Evolutionary conservation across 805 yeast species (phyloP).

Genomic region (Spathaspora gorwiae): DNA sequence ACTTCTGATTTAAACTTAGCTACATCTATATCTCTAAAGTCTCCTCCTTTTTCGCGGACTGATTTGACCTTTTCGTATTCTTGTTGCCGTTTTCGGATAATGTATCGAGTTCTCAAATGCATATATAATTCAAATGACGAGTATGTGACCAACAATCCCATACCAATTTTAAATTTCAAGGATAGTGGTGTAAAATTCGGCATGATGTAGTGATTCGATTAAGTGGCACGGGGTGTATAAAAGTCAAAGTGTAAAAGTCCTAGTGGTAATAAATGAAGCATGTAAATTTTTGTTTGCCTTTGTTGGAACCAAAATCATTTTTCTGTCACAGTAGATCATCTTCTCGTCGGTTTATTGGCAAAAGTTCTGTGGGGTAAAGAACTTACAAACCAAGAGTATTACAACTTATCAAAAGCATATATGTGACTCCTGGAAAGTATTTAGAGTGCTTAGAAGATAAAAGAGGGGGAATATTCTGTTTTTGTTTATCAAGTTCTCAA

Average conservation of each 20-base stretch:
- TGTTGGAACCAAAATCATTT: background rate
- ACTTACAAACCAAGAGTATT: too few relatives aligned
- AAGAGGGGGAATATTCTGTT: too few relatives aligned
- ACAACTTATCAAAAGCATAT: too few relatives aligned
- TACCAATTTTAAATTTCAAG: conserved; percentile 34
- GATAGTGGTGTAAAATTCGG: conserved; percentile 13
- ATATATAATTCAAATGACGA: conserved; percentile 63
- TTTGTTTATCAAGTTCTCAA: too few relatives aligned
- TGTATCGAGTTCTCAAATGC: conserved; percentile 48
- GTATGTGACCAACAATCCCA: conserved; percentile 48
- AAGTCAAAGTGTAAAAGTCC: too few relatives aligned
- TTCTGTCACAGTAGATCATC: background rate
- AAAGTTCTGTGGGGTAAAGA: too few relatives aligned
- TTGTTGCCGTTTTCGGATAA: conserved; percentile 45
- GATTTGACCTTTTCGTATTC: conserved; percentile 15
- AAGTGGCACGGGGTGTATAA: too few relatives aligned
- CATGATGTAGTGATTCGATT: background rate
- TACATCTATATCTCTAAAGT: conserved; percentile 10
- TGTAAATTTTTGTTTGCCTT: background rate
- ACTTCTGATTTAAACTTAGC: conserved; percentile 32
- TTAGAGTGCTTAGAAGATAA: too few relatives aligned
- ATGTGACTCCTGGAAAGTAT: too few relatives aligned
- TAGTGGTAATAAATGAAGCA: too few relatives aligned
- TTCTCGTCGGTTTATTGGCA: too few relatives aligned
- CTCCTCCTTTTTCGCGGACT: conserved; percentile 1